Conservation (phyloP, 805 yeast species). For the Pichia heedii region DNA sequence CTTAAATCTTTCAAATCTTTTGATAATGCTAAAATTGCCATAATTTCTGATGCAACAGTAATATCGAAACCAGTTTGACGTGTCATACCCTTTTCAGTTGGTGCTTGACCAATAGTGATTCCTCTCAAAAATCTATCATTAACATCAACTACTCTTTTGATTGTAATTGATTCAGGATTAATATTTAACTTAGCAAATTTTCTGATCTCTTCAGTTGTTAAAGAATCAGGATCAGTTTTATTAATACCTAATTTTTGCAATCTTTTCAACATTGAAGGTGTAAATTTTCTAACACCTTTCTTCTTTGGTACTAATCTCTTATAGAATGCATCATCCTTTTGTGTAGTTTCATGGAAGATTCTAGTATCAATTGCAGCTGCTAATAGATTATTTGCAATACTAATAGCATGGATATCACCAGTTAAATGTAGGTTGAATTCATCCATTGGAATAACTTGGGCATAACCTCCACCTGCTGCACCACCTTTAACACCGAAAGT, state of each 20-base stretch:
- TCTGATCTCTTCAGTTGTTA: conserved; percentile 58
- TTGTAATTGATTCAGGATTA: conserved; percentile 70
- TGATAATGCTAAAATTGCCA: conserved; percentile 77
- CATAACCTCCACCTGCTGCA: conserved; percentile 87
- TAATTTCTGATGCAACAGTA: conserved; percentile 76
- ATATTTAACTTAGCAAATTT: conserved; percentile 63
- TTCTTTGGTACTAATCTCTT: conserved; percentile 68
- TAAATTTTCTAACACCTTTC: conserved; percentile 60
- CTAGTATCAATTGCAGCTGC: conserved; percentile 85
- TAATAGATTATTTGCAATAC: conserved; percentile 70
- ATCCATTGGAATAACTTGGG: conserved; percentile 85
- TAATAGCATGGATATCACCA: conserved; percentile 80
- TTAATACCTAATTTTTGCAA: conserved; percentile 57
- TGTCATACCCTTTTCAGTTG: conserved; percentile 67
- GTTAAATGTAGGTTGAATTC: conserved; percentile 81
- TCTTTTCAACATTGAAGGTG: conserved; percentile 60
- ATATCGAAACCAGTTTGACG: conserved; percentile 76
- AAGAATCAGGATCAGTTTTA: conserved; percentile 63
- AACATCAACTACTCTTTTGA: conserved; percentile 80
- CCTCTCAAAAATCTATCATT: conserved; percentile 76
- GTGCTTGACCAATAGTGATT: conserved; percentile 71
- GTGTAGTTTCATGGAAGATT: conserved; percentile 76
- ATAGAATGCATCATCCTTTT: conserved; percentile 61
- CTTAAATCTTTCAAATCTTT: conserved; percentile 64
- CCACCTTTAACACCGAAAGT: conserved; percentile 86